Percentiles rank a stretch among this genome's conserved stretches.
These are phyloP conservation scores for Blepharisma japonicum DNA, from an alignment of 73 alveolate species.

Conservation along the genomic window DNA sequence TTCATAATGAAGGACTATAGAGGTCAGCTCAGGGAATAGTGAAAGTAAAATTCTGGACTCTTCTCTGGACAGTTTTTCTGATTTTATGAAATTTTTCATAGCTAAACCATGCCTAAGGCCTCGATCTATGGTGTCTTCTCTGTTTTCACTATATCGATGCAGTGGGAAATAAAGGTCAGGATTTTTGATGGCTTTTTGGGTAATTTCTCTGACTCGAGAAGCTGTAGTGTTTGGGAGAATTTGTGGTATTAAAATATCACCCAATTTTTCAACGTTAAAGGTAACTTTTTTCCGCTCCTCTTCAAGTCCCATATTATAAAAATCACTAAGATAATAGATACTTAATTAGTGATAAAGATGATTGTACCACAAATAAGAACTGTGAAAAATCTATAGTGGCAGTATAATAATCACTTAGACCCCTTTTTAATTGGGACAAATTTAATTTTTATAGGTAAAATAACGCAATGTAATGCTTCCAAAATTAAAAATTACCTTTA, in stretches of 20 bases:
- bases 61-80: slow-evolving; percentile 19
- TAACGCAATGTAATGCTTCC: too few relatives aligned
- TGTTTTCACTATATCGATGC: background rate
- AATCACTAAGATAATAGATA: too few relatives aligned
- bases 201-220: slow-evolving; percentile 1
- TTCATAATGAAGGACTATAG: slow-evolving; percentile 1
- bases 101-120: slow-evolving; percentile 8
- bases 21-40: background rate
- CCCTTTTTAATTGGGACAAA: too few relatives aligned
- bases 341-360: too few relatives aligned
- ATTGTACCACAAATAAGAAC: too few relatives aligned
- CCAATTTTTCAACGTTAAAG: too few relatives aligned
- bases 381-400: too few relatives aligned
- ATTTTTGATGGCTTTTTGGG: background rate
- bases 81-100: slow-evolving; percentile 11
- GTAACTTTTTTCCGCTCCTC: too few relatives aligned
- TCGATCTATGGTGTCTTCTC: background rate
- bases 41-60: background rate
- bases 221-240: background rate
- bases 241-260: background rate
- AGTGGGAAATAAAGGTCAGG: background rate
- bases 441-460: too few relatives aligned
- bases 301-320: too few relatives aligned
- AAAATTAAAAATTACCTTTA: too few relatives aligned
- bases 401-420: too few relatives aligned